A percentile compares a stretch with the other conserved stretches of the same genome.
Conservation (phyloP, 495 filamentous ascomycete species). For the Wilcoxina mikolae region DNA sequence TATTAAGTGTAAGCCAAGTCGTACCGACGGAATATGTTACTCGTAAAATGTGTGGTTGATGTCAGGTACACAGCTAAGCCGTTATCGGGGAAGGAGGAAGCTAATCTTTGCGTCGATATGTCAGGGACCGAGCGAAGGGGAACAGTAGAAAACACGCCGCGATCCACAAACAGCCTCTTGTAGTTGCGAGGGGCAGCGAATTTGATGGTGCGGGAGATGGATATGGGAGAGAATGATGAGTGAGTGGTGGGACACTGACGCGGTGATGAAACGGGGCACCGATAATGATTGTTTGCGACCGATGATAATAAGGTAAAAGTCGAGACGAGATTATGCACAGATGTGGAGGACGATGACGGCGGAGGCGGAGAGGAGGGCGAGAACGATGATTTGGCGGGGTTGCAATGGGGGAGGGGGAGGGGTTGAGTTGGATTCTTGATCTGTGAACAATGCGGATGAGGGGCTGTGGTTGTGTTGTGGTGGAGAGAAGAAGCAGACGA, state of each 20-base stretch:
- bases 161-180: not conserved
- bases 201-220: not conserved
- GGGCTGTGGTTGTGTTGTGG: not conserved
- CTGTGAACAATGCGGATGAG: slow-evolving; percentile 3
- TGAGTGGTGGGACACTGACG: slow-evolving; percentile 5
- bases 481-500: not conserved
- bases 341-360: not conserved
- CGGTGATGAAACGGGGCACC: not conserved
- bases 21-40: slow-evolving; percentile 3
- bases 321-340: not conserved
- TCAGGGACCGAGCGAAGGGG: slow-evolving; percentile 1
- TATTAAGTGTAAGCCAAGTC: slow-evolving; percentile 10
- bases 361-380: not conserved
- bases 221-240: not conserved
- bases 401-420: slow-evolving; percentile 2
- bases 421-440: not conserved
- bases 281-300: not conserved
- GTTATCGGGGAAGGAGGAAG: slow-evolving; percentile 1
- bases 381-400: not conserved
- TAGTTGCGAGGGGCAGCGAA: not conserved
- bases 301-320: not conserved
- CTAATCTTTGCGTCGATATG: not conserved
- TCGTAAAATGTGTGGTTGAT: not conserved
- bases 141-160: not conserved
- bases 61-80: slow-evolving; percentile 3